Percentiles rank a stretch among this genome's conserved stretches.
These are phyloP conservation scores for Cenococcum geophilum DNA, from an alignment of 495 filamentous ascomycete genomes.

Conservation along the genomic window DNA sequence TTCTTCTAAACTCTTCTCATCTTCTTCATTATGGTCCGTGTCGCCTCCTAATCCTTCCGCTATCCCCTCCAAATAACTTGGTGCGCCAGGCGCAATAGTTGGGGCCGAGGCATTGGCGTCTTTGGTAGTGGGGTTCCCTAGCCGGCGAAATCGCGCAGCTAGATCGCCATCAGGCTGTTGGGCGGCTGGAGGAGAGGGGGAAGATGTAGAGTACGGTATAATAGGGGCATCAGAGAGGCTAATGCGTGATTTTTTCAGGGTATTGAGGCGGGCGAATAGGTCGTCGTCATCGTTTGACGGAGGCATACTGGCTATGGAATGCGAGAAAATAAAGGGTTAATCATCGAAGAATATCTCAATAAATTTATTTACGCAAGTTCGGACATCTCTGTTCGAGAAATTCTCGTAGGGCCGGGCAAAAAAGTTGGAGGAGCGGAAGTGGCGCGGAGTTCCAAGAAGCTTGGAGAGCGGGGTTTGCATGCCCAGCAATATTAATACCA, in stretches of 20 bases:
- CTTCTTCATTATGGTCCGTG: slow-evolving; percentile 22
- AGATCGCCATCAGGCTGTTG: slow-evolving; percentile 25
- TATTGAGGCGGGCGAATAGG: slow-evolving; percentile 39
- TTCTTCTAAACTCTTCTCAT: slow-evolving; percentile 37
- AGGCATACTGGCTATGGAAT: slow-evolving; percentile 11
- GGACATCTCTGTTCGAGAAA: no score
- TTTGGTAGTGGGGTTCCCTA: slow-evolving; percentile 13
- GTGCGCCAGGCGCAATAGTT: slow-evolving; percentile 24
- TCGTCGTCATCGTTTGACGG: slow-evolving; percentile 28
- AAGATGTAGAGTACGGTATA: background rate
- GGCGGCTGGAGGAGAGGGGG: slow-evolving; percentile 10
- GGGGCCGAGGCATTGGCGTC: slow-evolving; percentile 1
- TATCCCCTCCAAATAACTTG: slow-evolving; percentile 28
- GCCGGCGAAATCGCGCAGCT: slow-evolving; percentile 33
- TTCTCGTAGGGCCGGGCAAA: no score
- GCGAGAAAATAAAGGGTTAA: background rate
- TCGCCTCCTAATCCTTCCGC: slow-evolving; percentile 22
- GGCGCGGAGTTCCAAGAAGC: no score
- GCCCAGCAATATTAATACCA: no score
- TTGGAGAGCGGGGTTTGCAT: no score
- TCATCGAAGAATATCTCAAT: no score
- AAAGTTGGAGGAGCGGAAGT: background rate
- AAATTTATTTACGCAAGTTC: no score
- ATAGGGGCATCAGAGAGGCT: slow-evolving; percentile 16
- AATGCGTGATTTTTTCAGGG: slow-evolving; percentile 35